Evolutionary conservation across 768 basidiomycete species (phyloP), one percentile per base, ranked within the genome.

Genomic region (Termitomyces sp.): DNA sequence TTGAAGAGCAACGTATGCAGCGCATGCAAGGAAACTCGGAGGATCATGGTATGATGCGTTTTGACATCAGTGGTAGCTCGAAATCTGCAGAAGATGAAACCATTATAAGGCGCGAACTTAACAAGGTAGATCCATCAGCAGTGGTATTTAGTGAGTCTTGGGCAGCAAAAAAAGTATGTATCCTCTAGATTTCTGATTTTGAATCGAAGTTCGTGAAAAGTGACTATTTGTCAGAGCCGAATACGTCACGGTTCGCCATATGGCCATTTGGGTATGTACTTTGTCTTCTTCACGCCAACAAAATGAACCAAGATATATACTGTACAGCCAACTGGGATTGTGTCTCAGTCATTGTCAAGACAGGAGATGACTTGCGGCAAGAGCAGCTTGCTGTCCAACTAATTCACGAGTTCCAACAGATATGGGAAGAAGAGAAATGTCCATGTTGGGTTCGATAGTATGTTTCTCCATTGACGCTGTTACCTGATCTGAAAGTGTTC

Each of bases 321-420:
- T 12, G 18, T 49, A 47, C 65, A 89, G 87, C 83, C 24, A 86
- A 79, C 62, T 91, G 87, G 87, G 88, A 96, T 69, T 94, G 94
- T 64, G 82, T 97, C 45, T 96, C 95, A 8, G 94, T 98, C 42
- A 99, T 99, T 59, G 94, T 99, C 68, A 99, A 99, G 75, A 98
- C 95, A 6, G 96, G 96, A 3, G 95, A 89, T 35, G 97, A 99
- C 70, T 71, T 99, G 54, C 85, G 97, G 45, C 97, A 99, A 73
- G 97, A 99, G 68, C 97, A 99, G 71, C 80, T 99, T 24, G 97
- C 97, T 4, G 92, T 96, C 6, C 94, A 97, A 65, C 83, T 99
- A 12, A 94, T 99, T 56, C 88, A 83, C 61, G 90, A 95, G 66
- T 98, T 99, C 66, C 88, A 91, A 66, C 78, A 82, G 58, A 97